Percentiles rank a stretch among this genome's conserved stretches.
Evolutionary conservation across 768 basidiomycete genomes (phyloP).

Genomic region (Crassisporium funariophilum): DNA sequence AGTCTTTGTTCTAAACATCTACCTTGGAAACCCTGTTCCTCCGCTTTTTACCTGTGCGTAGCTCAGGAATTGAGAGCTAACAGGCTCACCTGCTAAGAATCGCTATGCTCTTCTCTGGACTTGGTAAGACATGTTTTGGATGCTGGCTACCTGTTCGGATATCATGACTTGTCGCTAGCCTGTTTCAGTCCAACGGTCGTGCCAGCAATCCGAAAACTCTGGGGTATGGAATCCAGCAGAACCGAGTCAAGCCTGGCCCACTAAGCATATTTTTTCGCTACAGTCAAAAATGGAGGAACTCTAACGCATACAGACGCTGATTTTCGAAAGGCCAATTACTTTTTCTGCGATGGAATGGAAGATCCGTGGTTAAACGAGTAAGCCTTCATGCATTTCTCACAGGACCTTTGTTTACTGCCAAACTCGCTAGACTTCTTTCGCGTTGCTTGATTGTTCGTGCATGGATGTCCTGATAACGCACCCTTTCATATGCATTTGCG

Average conservation of each 20-base stretch:
- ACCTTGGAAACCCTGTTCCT: no score
- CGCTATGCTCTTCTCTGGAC: constrained; percentile 13
- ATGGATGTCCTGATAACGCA: neutral
- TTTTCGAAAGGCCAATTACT: constrained; percentile 35
- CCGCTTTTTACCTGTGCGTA: no score
- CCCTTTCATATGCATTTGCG: constrained; percentile 5
- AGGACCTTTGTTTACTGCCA: neutral
- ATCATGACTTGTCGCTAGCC: constrained; percentile 19
- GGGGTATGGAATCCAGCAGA: constrained; percentile 38
- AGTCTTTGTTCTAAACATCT: no score
- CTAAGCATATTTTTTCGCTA: neutral
- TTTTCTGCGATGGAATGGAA: constrained; percentile 38
- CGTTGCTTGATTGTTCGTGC: constrained; percentile 31
- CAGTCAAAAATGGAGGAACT: constrained; percentile 40
- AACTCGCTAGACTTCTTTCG: constrained; percentile 26
- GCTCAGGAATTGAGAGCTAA: no score
- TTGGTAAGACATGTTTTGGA: constrained; percentile 7
- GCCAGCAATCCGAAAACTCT: constrained; percentile 26
- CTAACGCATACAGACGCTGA: constrained; percentile 35
- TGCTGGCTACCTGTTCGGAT: neutral
- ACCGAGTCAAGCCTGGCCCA: constrained; percentile 8
- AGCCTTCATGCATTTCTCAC: constrained; percentile 6
- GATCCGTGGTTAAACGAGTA: constrained; percentile 42
- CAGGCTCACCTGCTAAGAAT: neutral
- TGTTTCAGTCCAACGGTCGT: constrained; percentile 42